Base-by-base conservation (phyloP, 2,329 filamentous ascomycete genomes). In the Septoria linicola region DNA sequence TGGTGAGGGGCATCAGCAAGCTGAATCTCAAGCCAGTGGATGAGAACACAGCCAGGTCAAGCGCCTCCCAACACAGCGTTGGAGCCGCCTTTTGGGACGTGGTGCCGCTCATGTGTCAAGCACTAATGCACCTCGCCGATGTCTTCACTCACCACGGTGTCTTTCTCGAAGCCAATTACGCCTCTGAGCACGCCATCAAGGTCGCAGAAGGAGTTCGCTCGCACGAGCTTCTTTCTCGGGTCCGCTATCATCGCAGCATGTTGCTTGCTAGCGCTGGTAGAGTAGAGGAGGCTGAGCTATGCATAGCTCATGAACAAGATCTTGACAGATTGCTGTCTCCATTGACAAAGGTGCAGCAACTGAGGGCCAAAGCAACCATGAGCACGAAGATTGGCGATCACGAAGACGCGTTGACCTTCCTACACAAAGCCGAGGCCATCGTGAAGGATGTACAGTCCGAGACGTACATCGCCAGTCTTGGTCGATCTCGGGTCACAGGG, bases 121-220 rank as follows among this genome's bases (percentile, higher is more conserved):
- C 84, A 49, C 74, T 95, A 11, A 71, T 84, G 53, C 84, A 90
- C 51, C 79, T 96, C 2, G 89, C 89, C 0, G 79, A 80, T 3
- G 75, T 95, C 1, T 96, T 91, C 61, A 83, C 87, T 1, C 86
- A 95, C 58, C 81, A 93, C 57, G 93, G 93, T 21, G 80, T 95
- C 71, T 89, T 90, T 58, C 84, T 89, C 54, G 92, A 97, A 67
- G 92, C 92, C 1, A 73, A 92, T 0, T 93, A 91, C 66, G 95
- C 95, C 60, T 85, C 87, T 1, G 87, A 96, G 60, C 87, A 93
- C 62, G 90, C 90, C 0, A 76, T 86, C 47, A 89, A 87, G 63
- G 80, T 95, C 53, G 88, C 88, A 17, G 77, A 79, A 35, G 52
- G 52, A 5, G 45, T 60, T n/a, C 45, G 51, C 7, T 42, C 60